Conservation (phyloP, 225 moss, liverwort and hornwort genomes). For the Pleurozium schreberi region DNA sequence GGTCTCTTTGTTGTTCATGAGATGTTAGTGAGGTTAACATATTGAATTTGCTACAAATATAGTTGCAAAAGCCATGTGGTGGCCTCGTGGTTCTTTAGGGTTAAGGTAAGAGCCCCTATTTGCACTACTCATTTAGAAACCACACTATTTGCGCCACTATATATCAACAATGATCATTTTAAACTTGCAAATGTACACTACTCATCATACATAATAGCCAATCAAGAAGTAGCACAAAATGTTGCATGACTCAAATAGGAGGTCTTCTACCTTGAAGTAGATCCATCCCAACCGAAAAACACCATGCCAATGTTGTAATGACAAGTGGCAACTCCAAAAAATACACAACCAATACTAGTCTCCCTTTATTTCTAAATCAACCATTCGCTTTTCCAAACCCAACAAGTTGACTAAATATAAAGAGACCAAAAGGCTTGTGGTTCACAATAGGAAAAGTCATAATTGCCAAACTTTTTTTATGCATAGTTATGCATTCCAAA, state of each 20-base stretch:
- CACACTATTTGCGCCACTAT: accelerated
- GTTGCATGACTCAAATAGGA: not conserved
- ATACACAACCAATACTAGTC: accelerated
- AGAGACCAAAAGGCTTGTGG: not conserved
- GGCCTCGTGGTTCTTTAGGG: too few species aligned
- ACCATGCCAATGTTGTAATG: accelerated
- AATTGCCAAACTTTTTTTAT: too few species aligned
- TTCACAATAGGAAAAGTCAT: not conserved
- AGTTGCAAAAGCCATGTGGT: too few species aligned
- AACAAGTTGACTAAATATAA: not conserved
- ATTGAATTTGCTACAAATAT: too few species aligned
- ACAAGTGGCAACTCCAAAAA: not conserved
- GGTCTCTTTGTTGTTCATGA: too few species aligned
- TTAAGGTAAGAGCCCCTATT: accelerated
- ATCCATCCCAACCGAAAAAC: accelerated
- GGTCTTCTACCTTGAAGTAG: accelerated
- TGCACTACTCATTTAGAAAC: not conserved
- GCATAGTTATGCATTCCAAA: not conserved
- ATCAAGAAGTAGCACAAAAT: accelerated
- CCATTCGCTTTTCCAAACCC: accelerated
- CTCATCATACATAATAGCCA: not conserved
- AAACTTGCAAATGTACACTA: not conserved
- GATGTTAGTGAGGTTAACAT: too few species aligned
- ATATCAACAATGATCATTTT: not conserved
- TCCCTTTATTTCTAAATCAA: accelerated